Evolutionary conservation across 179 eudicot species (phyloP).

Genomic region (Beta corolliflora): DNA sequence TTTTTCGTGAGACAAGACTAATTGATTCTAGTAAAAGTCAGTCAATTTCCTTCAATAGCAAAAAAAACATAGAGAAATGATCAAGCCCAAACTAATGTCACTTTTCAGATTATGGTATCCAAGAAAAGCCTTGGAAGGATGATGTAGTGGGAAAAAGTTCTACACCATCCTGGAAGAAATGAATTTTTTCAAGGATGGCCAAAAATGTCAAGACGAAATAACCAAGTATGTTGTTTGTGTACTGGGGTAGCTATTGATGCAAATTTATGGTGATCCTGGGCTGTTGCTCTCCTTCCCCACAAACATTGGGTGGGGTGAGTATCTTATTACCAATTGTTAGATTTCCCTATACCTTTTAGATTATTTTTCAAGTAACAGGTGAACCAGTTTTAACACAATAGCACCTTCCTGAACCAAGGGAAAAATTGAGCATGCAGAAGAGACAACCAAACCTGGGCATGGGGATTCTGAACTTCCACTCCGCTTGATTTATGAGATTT

Average conservation of each 20-base stretch:
- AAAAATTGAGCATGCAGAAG: background rate
- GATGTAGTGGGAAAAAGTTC: background rate
- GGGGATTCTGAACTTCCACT: conserved; percentile 97
- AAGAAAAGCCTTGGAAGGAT: background rate
- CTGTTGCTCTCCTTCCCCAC: too few species aligned
- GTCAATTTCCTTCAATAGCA: background rate
- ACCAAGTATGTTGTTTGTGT: background rate
- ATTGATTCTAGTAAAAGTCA: background rate
- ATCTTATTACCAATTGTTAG: background rate
- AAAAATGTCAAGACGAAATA: background rate
- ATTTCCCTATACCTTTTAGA: background rate
- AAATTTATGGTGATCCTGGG: background rate
- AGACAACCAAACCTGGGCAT: conserved; percentile 79
- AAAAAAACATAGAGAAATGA: background rate
- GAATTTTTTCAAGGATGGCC: background rate
- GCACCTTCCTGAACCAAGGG: background rate
- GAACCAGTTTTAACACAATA: background rate
- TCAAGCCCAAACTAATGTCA: conserved; percentile 1
- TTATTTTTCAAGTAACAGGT: background rate
- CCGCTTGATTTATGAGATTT: conserved; percentile 99
- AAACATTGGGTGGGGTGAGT: too few species aligned
- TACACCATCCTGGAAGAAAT: background rate
- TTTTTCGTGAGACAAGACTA: conserved; percentile 1
- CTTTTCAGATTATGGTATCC: background rate
- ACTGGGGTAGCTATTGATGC: background rate